These are phyloP conservation scores for Zymoseptoria crescenta DNA, from an alignment of 2,329 filamentous ascomycete species.

Conservation along the genomic window DNA sequence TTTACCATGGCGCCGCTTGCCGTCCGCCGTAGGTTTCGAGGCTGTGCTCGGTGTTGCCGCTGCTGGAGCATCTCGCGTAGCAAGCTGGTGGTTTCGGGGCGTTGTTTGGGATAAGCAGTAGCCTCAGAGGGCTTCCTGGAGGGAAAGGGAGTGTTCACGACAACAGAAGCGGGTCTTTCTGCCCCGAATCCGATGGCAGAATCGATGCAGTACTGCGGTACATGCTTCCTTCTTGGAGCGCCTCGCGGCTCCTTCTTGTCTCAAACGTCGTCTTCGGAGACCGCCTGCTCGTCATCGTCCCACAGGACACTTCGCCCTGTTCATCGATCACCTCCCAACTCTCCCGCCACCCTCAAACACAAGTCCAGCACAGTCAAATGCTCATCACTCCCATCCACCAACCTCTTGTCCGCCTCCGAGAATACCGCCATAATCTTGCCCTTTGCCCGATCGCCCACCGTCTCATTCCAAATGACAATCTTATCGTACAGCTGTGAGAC, in stretches of 20 bases:
- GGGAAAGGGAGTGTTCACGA: too few species aligned
- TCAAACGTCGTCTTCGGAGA: not conserved
- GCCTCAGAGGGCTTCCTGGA: too few species aligned
- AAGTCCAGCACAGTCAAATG: conserved; percentile 86
- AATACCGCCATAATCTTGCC: conserved; percentile 84
- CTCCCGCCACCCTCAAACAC: conserved; percentile 57
- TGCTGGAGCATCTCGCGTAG: too few species aligned
- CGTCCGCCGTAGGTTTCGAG: too few species aligned
- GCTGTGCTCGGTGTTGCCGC: too few species aligned
- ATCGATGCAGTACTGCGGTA: not conserved
- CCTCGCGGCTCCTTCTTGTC: not conserved
- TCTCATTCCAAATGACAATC: conserved; percentile 69
- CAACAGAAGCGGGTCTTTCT: too few species aligned
- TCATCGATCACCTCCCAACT: conserved; percentile 11
- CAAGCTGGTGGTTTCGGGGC: too few species aligned
- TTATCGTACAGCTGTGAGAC: conserved; percentile 77
- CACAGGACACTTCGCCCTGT: not conserved
- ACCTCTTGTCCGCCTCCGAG: conserved; percentile 86
- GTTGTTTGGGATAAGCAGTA: too few species aligned
- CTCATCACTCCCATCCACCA: conserved; percentile 92
- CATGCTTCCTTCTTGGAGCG: not conserved
- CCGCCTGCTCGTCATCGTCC: not conserved
- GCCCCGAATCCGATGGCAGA: too few species aligned
- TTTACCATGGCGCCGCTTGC: too few species aligned
- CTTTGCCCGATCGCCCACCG: conserved; percentile 76